These are phyloP conservation scores for Colletotrichum cordylinicola DNA, from an alignment of 2,329 filamentous ascomycete genomes.

Conservation along the genomic window DNA sequence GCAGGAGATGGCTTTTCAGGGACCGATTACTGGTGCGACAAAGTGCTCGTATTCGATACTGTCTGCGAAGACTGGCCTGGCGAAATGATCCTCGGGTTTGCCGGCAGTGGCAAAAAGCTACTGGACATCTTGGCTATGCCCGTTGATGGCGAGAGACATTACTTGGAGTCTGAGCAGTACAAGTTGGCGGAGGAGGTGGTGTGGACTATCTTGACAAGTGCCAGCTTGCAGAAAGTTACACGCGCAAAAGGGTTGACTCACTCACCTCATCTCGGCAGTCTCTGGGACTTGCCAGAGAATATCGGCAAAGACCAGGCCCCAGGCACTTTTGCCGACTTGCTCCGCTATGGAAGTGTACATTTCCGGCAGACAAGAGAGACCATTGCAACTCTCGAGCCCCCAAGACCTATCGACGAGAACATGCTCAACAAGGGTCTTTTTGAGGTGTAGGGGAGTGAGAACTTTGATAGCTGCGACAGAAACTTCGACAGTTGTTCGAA, in stretches of 20 bases:
- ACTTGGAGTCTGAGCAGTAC: constrained; percentile 25
- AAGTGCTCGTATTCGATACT: constrained; percentile 35
- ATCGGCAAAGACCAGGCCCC: constrained; percentile 32
- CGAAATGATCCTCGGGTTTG: constrained; percentile 25
- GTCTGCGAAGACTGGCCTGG: constrained; percentile 28
- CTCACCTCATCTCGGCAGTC: constrained; percentile 28
- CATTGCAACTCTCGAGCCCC: constrained; percentile 21
- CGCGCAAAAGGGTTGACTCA: constrained; percentile 34
- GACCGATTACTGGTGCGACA: constrained; percentile 35
- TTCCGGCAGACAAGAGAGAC: constrained; percentile 37
- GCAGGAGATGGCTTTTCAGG: constrained; percentile 38
- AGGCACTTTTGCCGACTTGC: constrained; percentile 39
- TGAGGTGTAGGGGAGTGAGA: neutral
- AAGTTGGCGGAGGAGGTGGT: constrained; percentile 28
- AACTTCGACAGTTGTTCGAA: neutral
- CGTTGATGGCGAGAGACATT: constrained; percentile 23
- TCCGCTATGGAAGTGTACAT: constrained; percentile 39
- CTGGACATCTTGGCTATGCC: constrained; percentile 26
- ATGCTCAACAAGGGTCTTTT: neutral
- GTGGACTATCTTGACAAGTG: constrained; percentile 35
- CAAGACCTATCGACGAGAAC: neutral
- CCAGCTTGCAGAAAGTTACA: constrained; percentile 39
- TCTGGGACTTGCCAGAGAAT: constrained; percentile 37
- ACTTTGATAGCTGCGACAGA: neutral
- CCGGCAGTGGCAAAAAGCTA: constrained; percentile 18